Evolutionary conservation across 352 stramenopile species (phyloP).

Genomic region (Phytopythium boreale): DNA sequence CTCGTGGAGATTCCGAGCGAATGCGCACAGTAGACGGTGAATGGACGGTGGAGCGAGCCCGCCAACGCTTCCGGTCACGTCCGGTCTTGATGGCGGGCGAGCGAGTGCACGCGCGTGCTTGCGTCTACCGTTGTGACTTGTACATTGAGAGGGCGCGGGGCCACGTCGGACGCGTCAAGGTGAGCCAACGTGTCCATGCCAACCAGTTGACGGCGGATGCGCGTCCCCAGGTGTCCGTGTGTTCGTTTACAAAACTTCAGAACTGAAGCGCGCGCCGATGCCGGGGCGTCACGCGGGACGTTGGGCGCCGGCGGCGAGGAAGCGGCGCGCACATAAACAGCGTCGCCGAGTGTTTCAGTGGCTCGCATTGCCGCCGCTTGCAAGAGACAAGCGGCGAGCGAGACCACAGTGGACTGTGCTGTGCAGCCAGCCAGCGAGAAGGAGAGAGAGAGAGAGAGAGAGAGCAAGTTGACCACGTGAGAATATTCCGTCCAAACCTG

Average conservation of each 20-base stretch:
- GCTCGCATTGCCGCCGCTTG: too few species aligned
- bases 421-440: too few species aligned
- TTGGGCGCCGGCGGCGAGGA: neutral
- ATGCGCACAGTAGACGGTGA: neutral
- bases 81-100: too few species aligned
- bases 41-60: neutral
- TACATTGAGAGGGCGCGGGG: too few species aligned
- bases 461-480: too few species aligned
- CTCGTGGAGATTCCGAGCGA: neutral
- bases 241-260: slow-evolving; percentile 4
- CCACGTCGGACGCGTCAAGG: neutral
- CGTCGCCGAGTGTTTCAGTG: too few species aligned
- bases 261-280: neutral
- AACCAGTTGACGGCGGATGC: neutral
- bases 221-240: neutral
- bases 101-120: neutral
- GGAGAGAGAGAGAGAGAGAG: too few species aligned
- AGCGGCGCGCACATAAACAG: too few species aligned
- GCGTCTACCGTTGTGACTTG: neutral
- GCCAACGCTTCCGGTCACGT: too few species aligned
- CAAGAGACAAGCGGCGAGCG: neutral
- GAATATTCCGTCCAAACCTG: too few species aligned
- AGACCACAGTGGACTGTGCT: too few species aligned
- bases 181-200: neutral
- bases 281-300: neutral